phyloP scores from a whole-genome alignment of 2,329 filamentous ascomycete species.

The Chaetothyriales sp. region DNA sequence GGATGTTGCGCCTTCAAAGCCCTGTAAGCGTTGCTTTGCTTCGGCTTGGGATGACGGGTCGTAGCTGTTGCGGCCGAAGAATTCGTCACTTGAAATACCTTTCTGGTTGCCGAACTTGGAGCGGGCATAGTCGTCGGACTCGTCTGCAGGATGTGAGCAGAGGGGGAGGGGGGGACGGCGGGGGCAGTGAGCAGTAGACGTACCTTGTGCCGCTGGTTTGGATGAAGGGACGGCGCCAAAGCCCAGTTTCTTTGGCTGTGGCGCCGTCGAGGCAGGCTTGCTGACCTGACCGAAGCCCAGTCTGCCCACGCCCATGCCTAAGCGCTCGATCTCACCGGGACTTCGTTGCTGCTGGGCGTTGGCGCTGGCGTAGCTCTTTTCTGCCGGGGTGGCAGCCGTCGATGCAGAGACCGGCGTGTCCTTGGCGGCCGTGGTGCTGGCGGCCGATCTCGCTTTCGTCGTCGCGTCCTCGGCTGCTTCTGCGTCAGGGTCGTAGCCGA shows the following conservation, averaged over 20 bases:
- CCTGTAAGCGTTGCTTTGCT: slow-evolving; percentile 73
- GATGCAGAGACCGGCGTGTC: slow-evolving; percentile 57
- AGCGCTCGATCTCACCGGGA: slow-evolving; percentile 67
- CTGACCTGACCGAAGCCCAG: slow-evolving; percentile 82
- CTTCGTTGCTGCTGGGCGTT: slow-evolving; percentile 40
- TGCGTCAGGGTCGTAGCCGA: slow-evolving; percentile 89
- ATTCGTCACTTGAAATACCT: slow-evolving; percentile 94
- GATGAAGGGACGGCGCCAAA: slow-evolving; percentile 75
- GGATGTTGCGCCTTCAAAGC: slow-evolving; percentile 80
- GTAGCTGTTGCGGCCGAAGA: slow-evolving; percentile 82
- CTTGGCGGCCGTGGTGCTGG: slow-evolving; percentile 27
- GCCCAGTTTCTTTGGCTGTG: slow-evolving; percentile 59
- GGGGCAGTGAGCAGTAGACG: slow-evolving; percentile 29
- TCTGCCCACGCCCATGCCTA: slow-evolving; percentile 77
- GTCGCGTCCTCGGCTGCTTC: slow-evolving; percentile 43
- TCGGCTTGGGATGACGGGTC: slow-evolving; percentile 70
- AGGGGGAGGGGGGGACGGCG: not conserved
- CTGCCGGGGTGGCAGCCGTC: slow-evolving; percentile 51
- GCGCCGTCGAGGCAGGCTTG: slow-evolving; percentile 35
- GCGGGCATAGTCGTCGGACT: slow-evolving; percentile 71
- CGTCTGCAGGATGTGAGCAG: slow-evolving; percentile 31
- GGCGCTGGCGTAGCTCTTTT: slow-evolving; percentile 48
- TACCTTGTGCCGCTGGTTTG: slow-evolving; percentile 40
- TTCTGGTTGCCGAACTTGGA: slow-evolving; percentile 86
- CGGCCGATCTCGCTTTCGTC: slow-evolving; percentile 6